Evolutionary conservation across 441 rosid genomes (phyloP).

Genomic region (Codiaeum variegatum): DNA sequence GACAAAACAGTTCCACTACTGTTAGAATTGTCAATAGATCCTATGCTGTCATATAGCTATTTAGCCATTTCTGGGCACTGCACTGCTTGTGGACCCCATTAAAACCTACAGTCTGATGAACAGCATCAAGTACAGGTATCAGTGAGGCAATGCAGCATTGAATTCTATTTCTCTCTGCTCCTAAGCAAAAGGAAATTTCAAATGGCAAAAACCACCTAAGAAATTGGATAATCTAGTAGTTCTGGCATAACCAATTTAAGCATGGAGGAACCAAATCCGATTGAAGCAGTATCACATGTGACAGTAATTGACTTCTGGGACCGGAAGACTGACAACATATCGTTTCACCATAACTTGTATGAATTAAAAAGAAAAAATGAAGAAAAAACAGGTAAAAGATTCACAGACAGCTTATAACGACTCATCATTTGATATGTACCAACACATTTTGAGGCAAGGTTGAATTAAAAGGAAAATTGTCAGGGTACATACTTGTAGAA

Average conservation of each 20-base stretch:
- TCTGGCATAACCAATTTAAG: not conserved
- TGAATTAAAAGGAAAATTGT: slow-evolving; percentile 10
- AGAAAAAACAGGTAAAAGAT: not conserved
- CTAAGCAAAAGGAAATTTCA: not conserved
- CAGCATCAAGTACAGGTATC: not conserved
- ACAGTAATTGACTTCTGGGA: not conserved
- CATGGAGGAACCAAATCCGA: no score
- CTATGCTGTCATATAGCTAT: not conserved
- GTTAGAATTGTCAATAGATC: not conserved
- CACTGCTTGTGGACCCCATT: not conserved
- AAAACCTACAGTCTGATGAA: not conserved
- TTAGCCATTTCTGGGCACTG: not conserved
- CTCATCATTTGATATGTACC: slow-evolving; percentile 11
- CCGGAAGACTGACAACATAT: not conserved
- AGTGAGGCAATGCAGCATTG: not conserved
- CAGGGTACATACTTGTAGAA: slow-evolving; percentile 46
- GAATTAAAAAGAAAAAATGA: not conserved
- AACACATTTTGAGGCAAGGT: slow-evolving; percentile 2
- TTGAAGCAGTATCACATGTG: not conserved
- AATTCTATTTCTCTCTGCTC: not conserved
- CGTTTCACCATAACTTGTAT: not conserved
- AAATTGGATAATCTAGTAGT: not conserved
- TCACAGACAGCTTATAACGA: not conserved
- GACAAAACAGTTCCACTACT: not conserved
- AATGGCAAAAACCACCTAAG: not conserved